Conservation (phyloP, 352 stramenopile species). For the Pythium folliculosum region DNA sequence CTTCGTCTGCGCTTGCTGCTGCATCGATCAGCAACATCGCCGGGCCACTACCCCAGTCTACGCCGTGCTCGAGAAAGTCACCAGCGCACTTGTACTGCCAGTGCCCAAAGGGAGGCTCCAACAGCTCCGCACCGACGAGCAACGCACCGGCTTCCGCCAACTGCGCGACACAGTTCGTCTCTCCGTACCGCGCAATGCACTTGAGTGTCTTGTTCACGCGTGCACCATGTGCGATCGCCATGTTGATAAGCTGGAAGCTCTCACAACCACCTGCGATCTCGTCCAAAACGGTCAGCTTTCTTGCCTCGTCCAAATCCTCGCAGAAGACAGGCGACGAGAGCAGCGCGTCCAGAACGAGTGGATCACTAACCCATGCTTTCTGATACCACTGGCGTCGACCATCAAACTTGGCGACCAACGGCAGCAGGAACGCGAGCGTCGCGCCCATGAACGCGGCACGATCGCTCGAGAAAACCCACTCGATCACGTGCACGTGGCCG, state of each 20-base stretch:
- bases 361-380: neutral
- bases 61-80: neutral
- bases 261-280: neutral
- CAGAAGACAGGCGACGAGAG: neutral
- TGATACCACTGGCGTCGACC: neutral
- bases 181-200: neutral
- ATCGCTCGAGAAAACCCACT: constrained; percentile 6
- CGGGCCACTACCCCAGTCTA: neutral
- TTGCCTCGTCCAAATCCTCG: neutral
- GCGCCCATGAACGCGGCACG: neutral
- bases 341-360: neutral
- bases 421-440: constrained; percentile 11
- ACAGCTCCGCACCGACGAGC: neutral
- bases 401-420: neutral
- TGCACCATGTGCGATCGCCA: constrained; percentile 4
- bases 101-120: neutral
- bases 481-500: constrained; percentile 1
- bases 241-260: neutral
- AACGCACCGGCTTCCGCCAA: constrained; percentile 1
- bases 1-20: neutral
- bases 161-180: neutral
- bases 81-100: neutral
- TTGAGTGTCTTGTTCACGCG: neutral
- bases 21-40: neutral
- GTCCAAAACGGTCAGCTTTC: neutral